Conservation (phyloP, 352 stramenopile genomes). For the Poterioochromonas sp. region DNA sequence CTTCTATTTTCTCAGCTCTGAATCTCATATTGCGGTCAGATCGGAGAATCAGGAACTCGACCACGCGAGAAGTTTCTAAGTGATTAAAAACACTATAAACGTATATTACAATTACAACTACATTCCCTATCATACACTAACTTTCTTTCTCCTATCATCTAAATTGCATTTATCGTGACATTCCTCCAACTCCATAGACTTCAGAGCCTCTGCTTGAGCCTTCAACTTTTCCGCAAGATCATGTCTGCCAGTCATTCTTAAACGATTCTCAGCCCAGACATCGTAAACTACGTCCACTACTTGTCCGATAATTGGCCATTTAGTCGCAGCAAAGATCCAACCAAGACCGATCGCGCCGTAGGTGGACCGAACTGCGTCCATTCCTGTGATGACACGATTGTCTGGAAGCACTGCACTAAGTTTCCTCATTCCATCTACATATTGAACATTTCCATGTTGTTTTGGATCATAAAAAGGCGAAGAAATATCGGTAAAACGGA, state of each 20-base stretch:
- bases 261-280: constrained; percentile 36
- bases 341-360: constrained; percentile 33
- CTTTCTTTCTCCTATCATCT: no score
- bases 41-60: no score
- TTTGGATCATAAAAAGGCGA: constrained; percentile 33
- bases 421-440: constrained; percentile 32
- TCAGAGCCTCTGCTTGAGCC: constrained; percentile 22
- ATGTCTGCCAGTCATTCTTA: constrained; percentile 29
- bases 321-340: constrained; percentile 32
- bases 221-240: constrained; percentile 35
- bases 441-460: constrained; percentile 37
- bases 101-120: no score
- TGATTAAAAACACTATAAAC: no score
- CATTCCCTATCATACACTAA: no score
- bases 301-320: constrained; percentile 29
- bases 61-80: no score
- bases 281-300: constrained; percentile 34
- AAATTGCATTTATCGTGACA: constrained; percentile 11
- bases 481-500: constrained; percentile 38
- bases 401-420: constrained; percentile 35
- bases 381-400: constrained; percentile 30
- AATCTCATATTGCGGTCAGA: no score
- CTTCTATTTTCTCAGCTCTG: no score
- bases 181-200: background rate
- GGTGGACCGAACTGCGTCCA: constrained; percentile 34